Evolutionary conservation across 2,329 filamentous ascomycete species (phyloP), one percentile per base, ranked within the genome.

Genomic region (Hypoxylon sp.): DNA sequence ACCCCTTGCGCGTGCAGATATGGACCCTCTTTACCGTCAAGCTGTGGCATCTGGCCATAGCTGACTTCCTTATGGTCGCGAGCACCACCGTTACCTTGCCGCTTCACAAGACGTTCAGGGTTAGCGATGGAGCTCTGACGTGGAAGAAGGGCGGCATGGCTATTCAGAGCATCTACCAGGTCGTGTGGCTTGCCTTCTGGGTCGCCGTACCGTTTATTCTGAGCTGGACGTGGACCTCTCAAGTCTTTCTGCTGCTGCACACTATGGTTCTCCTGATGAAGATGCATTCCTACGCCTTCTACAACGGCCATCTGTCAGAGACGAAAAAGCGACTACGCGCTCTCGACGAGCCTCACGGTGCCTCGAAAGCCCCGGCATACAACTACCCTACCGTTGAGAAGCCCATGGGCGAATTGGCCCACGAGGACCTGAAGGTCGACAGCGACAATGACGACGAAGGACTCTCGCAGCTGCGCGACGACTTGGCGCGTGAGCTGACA

Each of bases 281-380:
- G 81, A 95, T 98, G 87, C 95, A 99, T 74, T 97, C 93, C 4
- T 99, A 97, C 71, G 90, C 92, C 20, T 99, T 98, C 75, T 99
- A 99, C 79, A 98, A 97, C 69, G 95, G 95, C 9, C 95, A 99
- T 74, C 81, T 99, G 13, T 91, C 89, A 66, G 91, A 95, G 73
- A 96, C 92, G 0, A 86, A 96, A 73, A 88, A 89, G 71, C 88
- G 92, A 9, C 81, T 99, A 10, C 85, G 84, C 53, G 86, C 86
- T 35, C 87, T 99, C 27, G 95, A 99, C 74, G 77, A 84, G 54
- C 92, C 92, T 1, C 83, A 84, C n/a, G 86, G 83, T 3, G 84
- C 85, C 3, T 88, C 88, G 47, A 85, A 86, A 66, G 84, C 82
- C 3, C 88, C 89, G 1, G 90, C 87, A 11, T 90, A 95, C 66